Base-by-base conservation (phyloP, 2,329 filamentous ascomycete genomes). In the Aspergillus pseudoviridinutans region DNA sequence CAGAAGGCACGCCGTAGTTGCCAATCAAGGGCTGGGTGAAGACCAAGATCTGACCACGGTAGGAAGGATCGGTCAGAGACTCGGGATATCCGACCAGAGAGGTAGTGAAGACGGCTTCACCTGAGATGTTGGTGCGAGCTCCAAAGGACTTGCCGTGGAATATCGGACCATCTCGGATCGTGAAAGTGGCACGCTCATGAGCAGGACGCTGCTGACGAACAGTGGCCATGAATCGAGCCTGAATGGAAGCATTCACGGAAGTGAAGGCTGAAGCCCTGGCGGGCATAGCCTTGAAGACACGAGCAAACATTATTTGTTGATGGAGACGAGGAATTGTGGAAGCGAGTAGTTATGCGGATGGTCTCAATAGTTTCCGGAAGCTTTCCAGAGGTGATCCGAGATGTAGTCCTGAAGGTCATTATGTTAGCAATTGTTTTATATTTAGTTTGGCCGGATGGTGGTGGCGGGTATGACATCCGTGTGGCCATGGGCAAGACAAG, bases 21-120 rank as follows among this genome's bases (percentile, higher is more conserved):
- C 94, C 94, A 71, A 99, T 97, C 66, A 99, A 81, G 38, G 94
- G 94, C 76, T 97, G 92, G 65, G 94, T 99, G 82, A 97, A 97
- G 77, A 97, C 93, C 68, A 99, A 83, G 66, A 99, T 97, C 81
- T 99, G 94, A 54, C 78, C 85, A 65, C 85, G 84, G 75, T 88
- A 88, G 56, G 85, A 87, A 12, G 85, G 85, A 65, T 87, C 85
- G 70, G 85, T 87, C 79, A 88, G 80, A 49, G 85, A 97, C 82
- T 99, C 94, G 66, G 94, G 94, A 76, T 99, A 99, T 70, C 94
- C 94, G 58, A 99, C 94, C 56, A 97, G 87, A 25, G 93, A 97
- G 60, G 94, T 97, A 61, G 94, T 97, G 82, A 99, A 99, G 75
- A 97, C 94, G 49, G 94, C 94, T 81, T 99, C 94, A 67, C 94